Evolutionary conservation across 73 alveolate species (phyloP).

Genomic region (Paramecium caudatum): DNA sequence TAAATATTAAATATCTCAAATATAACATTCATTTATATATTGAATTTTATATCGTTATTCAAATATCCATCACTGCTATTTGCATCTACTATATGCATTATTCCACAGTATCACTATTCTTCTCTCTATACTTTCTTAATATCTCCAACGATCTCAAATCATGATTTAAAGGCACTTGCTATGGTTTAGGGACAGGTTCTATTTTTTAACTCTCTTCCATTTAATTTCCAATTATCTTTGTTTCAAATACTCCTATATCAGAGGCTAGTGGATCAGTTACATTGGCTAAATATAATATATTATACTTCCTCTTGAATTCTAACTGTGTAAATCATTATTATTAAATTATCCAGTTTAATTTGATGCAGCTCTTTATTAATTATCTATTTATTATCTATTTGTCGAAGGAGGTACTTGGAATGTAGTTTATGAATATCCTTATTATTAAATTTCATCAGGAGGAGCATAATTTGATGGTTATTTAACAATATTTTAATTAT

Average conservation of each 20-base stretch:
- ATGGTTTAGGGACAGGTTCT: not conserved
- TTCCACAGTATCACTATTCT: too few species aligned
- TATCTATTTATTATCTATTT: not conserved
- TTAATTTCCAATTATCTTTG: not conserved
- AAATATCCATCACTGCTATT: too few species aligned
- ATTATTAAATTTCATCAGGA: not conserved
- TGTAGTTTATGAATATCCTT: not conserved
- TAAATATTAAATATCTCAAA: slow-evolving; percentile 47
- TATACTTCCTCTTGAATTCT: not conserved
- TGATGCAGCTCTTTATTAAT: not conserved
- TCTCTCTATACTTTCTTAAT: not conserved
- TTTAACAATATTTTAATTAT: too few species aligned
- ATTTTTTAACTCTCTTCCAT: not conserved
- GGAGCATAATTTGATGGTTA: not conserved
- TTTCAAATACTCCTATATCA: not conserved
- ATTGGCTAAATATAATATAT: not conserved
- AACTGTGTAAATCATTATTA: not conserved
- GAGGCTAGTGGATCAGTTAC: not conserved
- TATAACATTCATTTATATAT: not conserved
- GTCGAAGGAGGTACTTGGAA: too few species aligned
- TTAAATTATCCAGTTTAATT: not conserved
- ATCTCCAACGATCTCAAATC: slow-evolving; percentile 38
- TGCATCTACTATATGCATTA: too few species aligned
- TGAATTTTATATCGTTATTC: too few species aligned
- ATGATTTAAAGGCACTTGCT: slow-evolving; percentile 8